Evolutionary conservation across 345 rosid species (phyloP).

Genomic region (Dipteronia dyeriana): DNA sequence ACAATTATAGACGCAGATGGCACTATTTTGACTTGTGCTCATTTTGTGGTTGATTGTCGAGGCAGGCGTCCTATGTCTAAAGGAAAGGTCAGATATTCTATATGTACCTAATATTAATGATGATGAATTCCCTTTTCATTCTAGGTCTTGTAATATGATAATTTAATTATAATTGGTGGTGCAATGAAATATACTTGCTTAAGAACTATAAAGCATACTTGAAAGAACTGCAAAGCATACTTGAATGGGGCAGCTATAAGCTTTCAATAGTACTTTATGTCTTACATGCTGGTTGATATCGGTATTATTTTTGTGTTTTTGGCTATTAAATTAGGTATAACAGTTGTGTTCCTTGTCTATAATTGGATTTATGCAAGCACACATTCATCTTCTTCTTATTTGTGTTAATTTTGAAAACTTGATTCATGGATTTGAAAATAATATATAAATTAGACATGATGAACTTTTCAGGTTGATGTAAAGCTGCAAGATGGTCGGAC

Average conservation of each 20-base stretch:
- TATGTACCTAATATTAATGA: neutral
- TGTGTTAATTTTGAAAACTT: neutral
- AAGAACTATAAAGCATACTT: neutral
- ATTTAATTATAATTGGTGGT: neutral
- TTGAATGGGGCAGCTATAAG: neutral
- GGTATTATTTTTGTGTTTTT: neutral
- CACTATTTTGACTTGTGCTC: conserved; percentile 93
- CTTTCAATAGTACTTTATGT: neutral
- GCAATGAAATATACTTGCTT: neutral
- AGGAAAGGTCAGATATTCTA: conserved; percentile 56
- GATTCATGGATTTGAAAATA: neutral
- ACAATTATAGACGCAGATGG: conserved; percentile 83
- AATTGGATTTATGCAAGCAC: neutral
- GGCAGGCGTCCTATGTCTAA: conserved; percentile 47
- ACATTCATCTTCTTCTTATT: neutral
- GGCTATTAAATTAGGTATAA: neutral
- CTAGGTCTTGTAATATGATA: neutral
- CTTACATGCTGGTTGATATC: neutral
- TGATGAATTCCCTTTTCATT: neutral
- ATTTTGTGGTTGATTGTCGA: conserved; percentile 70
- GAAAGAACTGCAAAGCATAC: neutral
- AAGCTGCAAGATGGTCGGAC: conserved; percentile 94
- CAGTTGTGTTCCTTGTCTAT: neutral
- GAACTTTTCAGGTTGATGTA: conserved; percentile 71
- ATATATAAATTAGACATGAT: neutral